Conservation (phyloP, 352 stramenopile species). For the Pythium brachiatum region DNA sequence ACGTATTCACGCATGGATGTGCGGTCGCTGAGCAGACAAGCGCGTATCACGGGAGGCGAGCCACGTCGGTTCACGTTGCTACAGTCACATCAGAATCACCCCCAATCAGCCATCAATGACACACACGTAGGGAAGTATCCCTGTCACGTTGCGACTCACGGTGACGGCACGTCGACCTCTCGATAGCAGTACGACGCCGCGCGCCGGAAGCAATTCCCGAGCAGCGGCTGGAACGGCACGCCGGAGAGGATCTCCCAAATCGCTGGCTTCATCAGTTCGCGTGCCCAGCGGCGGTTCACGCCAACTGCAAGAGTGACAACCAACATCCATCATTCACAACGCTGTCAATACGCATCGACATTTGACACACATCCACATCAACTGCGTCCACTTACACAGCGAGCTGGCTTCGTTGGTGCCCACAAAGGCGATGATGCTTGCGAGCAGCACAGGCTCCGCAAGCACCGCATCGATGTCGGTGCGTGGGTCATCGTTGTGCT, state of each 20-base stretch:
- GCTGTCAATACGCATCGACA: slow-evolving; percentile 1
- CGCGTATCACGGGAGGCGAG: slow-evolving; percentile 78
- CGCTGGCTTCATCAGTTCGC: slow-evolving; percentile 76
- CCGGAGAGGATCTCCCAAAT: slow-evolving; percentile 81
- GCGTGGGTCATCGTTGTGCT: slow-evolving; percentile 4
- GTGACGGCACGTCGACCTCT: slow-evolving; percentile 82
- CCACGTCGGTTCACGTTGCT: slow-evolving; percentile 87
- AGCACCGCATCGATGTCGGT: slow-evolving; percentile 38
- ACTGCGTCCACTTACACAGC: slow-evolving; percentile 17
- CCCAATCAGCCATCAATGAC: neutral
- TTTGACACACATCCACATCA: neutral
- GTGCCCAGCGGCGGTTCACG: slow-evolving; percentile 68
- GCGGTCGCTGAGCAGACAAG: slow-evolving; percentile 77
- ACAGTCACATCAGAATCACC: slow-evolving; percentile 1
- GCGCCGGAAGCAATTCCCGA: slow-evolving; percentile 81
- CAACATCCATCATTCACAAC: slow-evolving; percentile 3
- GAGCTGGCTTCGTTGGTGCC: slow-evolving; percentile 46
- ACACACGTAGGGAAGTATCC: neutral
- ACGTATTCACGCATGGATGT: slow-evolving; percentile 87
- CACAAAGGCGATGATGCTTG: slow-evolving; percentile 60
- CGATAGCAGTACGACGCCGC: slow-evolving; percentile 84
- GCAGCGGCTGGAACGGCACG: slow-evolving; percentile 73
- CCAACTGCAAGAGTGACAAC: slow-evolving; percentile 41
- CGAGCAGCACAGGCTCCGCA: slow-evolving; percentile 51
- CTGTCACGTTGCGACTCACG: slow-evolving; percentile 40